Percentiles rank a stretch among this genome's conserved stretches.
phyloP scores from a whole-genome alignment of 2,329 filamentous ascomycete genomes.

The Akanthomyces dipterigenus region DNA sequence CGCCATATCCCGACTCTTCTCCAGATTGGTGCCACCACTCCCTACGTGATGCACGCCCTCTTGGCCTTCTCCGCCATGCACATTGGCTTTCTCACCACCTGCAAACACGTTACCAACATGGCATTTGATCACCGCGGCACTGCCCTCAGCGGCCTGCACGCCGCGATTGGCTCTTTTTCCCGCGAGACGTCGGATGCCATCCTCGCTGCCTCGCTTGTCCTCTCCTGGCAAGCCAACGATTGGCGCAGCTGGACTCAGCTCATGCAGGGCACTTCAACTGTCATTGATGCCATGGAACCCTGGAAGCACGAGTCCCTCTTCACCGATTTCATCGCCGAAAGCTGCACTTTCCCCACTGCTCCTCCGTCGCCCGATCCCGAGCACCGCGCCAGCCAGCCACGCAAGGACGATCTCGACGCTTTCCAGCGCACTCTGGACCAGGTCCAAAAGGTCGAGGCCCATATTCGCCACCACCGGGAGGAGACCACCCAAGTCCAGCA shows the following conservation, averaged over 20 bases:
- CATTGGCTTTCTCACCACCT: slow-evolving; percentile 82
- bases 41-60: slow-evolving; percentile 90
- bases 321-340: slow-evolving; percentile 72
- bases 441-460: slow-evolving; percentile 60
- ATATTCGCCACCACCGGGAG: slow-evolving; percentile 62
- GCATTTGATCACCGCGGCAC: slow-evolving; percentile 82
- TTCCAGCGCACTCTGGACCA: slow-evolving; percentile 61
- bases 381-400: slow-evolving; percentile 54
- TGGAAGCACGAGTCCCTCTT: slow-evolving; percentile 90
- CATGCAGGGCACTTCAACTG: slow-evolving; percentile 84
- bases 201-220: slow-evolving; percentile 79
- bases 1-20: slow-evolving; percentile 76
- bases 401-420: slow-evolving; percentile 63
- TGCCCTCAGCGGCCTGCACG: slow-evolving; percentile 80
- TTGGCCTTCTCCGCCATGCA: slow-evolving; percentile 93
- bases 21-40: slow-evolving; percentile 70
- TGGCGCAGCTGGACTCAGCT: slow-evolving; percentile 93
- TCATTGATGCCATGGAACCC: slow-evolving; percentile 83
- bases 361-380: slow-evolving; percentile 56
- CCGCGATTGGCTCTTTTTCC: slow-evolving; percentile 79
- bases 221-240: slow-evolving; percentile 95
- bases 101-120: slow-evolving; percentile 77
- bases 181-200: slow-evolving; percentile 84
- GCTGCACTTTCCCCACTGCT: slow-evolving; percentile 64
- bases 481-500: slow-evolving; percentile 63